phyloP scores from a whole-genome alignment of 2,329 filamentous ascomycete species.

The Domatiomyces globalis region DNA sequence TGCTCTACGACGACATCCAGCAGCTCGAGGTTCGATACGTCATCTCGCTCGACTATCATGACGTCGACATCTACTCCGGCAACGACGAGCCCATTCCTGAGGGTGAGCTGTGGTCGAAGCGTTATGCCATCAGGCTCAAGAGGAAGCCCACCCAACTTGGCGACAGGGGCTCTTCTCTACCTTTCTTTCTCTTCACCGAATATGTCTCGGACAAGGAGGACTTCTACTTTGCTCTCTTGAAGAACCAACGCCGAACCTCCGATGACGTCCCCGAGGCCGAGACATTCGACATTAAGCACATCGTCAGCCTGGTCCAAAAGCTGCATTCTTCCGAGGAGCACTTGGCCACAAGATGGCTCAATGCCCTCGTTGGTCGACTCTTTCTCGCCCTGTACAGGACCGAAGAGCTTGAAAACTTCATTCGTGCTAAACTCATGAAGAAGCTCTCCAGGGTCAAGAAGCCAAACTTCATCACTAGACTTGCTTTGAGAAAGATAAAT shows the following conservation, averaged over 20 bases:
- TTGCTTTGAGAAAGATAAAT: conserved; percentile 69
- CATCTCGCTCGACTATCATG: conserved; percentile 78
- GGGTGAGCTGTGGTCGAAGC: conserved; percentile 88
- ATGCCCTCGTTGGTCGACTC: conserved; percentile 73
- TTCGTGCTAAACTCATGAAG: conserved; percentile 79
- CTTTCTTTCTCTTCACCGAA: conserved; percentile 89
- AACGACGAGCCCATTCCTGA: conserved; percentile 61
- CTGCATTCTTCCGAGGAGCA: conserved; percentile 88
- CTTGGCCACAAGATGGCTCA: conserved; percentile 80
- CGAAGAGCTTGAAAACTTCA: conserved; percentile 59
- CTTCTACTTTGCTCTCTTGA: conserved; percentile 86
- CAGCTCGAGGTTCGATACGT: conserved; percentile 94
- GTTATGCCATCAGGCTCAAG: conserved; percentile 74
- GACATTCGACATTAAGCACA: conserved; percentile 68
- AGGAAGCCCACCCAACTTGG: conserved; percentile 43
- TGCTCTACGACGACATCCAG: conserved; percentile 93
- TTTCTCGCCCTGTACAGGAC: conserved; percentile 85
- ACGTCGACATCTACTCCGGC: conserved; percentile 71
- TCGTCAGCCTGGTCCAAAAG: conserved; percentile 77
- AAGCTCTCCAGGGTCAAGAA: conserved; percentile 92
- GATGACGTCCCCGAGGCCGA: conserved; percentile 53
- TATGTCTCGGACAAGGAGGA: conserved; percentile 96
- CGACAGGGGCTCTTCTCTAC: conserved; percentile 52
- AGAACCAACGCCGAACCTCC: conserved; percentile 59
- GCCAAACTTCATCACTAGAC: conserved; percentile 73